phyloP scores from a whole-genome alignment of 257 asterid genomes.

The Salvia rosmarinus region DNA sequence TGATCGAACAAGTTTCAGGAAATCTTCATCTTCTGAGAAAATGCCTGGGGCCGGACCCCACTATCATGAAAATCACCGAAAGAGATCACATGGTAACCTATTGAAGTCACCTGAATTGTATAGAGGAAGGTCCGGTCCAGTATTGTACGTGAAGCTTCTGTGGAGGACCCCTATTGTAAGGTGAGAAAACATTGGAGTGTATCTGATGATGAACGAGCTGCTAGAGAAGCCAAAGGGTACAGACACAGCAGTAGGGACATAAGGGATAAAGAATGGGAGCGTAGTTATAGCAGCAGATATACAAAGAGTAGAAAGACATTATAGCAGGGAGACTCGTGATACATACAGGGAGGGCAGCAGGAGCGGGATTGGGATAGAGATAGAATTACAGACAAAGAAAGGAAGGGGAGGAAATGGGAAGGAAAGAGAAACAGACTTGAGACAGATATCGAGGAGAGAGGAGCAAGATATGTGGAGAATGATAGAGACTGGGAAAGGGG shows the following conservation, averaged over 20 bases:
- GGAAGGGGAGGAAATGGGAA: conserved; percentile 40
- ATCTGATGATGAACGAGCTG: conserved; percentile 55
- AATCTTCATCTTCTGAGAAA: conserved; percentile 45
- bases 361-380: conserved; percentile 58
- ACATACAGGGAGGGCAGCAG: conserved; percentile 57
- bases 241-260: conserved; percentile 51
- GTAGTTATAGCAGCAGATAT: conserved; percentile 60
- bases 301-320: conserved; percentile 48
- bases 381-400: conserved; percentile 42
- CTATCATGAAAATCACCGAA: conserved; percentile 43
- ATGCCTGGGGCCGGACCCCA: conserved; percentile 40
- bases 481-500: conserved; percentile 46
- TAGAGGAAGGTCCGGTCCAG: conserved; percentile 77
- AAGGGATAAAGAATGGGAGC: conserved; percentile 60
- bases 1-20: conserved; percentile 38
- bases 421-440: conserved; percentile 39
- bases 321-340: conserved; percentile 51
- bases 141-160: conserved; percentile 55
- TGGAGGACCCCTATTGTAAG: conserved; percentile 42
- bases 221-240: conserved; percentile 38
- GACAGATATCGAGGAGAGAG: conserved; percentile 43
- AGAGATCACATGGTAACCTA: conserved; percentile 42
- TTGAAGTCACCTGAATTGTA: conserved; percentile 62
- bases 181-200: conserved; percentile 48
- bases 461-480: conserved; percentile 41